Evolutionary conservation across 2,329 filamentous ascomycete genomes (phyloP), one percentile per base, ranked within the genome.

Genomic region (Westerdykella sp.): DNA sequence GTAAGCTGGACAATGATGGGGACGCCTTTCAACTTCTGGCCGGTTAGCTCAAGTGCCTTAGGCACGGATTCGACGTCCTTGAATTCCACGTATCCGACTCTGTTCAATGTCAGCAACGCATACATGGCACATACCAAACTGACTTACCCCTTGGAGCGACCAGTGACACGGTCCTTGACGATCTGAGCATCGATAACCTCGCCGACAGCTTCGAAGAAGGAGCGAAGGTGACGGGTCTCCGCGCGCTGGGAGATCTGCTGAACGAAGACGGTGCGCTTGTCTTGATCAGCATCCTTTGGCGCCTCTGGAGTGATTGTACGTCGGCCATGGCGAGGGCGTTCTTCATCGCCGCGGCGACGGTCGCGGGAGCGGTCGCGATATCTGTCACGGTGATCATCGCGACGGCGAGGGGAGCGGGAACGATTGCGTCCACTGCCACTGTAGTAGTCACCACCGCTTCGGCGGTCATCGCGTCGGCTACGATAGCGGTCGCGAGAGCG

Each of bases 61-160:
- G 84, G 78, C 59, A 98, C 91, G 57, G 90, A 94, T 60, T 94
- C 88, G 79, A 97, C 91, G 63, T 87, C 82, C 68, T 90, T 94
- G 72, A 98, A 98, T 76, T 98, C 93, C 75, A 98, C 94, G 65
- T 98, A 98, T 67, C 94, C 93, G 69, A 98, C 93, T 70, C 93
- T 97, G 57, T 28, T 12, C 22, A 18, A 35, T 36, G 57, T 77
- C 66, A 77, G 74, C 56, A 51, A 31, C 23, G 25, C 6, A 14
- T 18, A 18, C 32, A 14, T 32, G 23, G 35, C 28, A 28, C 14
- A 22, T 39, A 18, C 2, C 2, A 16, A 30, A 15, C 10, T 13
- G 18, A 67, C 85, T 63, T 76, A 95, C 91, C 93, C 93, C 77
- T 98, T 98, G 50, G 90, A 96, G 71, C 93, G 87, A 58, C 89